Conservation (phyloP, 1,284 basidiomycete species). For the Puccinia novopanici region DNA sequence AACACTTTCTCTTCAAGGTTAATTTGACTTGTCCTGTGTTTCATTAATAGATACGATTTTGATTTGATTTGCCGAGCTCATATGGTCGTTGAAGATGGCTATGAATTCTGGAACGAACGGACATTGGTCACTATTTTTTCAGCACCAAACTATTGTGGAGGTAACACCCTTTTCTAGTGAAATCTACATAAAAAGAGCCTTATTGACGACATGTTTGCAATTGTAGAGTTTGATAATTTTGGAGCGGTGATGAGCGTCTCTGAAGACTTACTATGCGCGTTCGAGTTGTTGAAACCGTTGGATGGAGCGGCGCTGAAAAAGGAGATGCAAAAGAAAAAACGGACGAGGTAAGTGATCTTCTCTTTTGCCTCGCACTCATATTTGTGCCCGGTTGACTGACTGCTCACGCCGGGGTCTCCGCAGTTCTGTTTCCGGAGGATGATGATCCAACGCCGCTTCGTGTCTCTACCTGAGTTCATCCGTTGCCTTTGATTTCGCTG, state of each 20-base stretch:
- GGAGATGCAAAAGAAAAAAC: constrained; percentile 98
- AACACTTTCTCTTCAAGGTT: neutral
- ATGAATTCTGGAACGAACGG: constrained; percentile 99
- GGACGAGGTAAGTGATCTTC: constrained; percentile 68
- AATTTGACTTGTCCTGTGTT: too few species aligned
- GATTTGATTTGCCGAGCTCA: constrained; percentile 99
- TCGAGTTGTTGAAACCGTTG: constrained; percentile 93
- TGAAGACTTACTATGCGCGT: constrained; percentile 94
- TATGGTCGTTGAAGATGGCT: constrained; percentile 97
- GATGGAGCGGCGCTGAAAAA: constrained; percentile 93
- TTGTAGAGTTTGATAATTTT: constrained; percentile 91
- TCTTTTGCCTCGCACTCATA: neutral
- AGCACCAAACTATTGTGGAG: constrained; percentile 95
- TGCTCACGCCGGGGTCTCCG: neutral
- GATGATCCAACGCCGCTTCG: neutral
- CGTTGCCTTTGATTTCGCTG: neutral
- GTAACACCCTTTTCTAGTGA: constrained; percentile 61
- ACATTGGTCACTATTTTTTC: constrained; percentile 98
- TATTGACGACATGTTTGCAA: neutral
- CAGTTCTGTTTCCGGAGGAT: neutral
- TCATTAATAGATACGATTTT: constrained; percentile 79
- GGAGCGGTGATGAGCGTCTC: constrained; percentile 80
- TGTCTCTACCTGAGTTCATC: neutral
- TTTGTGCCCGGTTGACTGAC: neutral
- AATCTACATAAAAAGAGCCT: too few species aligned